These are phyloP conservation scores for Globisporangium yorkense DNA, from an alignment of 352 stramenopile species.

Conservation along the genomic window DNA sequence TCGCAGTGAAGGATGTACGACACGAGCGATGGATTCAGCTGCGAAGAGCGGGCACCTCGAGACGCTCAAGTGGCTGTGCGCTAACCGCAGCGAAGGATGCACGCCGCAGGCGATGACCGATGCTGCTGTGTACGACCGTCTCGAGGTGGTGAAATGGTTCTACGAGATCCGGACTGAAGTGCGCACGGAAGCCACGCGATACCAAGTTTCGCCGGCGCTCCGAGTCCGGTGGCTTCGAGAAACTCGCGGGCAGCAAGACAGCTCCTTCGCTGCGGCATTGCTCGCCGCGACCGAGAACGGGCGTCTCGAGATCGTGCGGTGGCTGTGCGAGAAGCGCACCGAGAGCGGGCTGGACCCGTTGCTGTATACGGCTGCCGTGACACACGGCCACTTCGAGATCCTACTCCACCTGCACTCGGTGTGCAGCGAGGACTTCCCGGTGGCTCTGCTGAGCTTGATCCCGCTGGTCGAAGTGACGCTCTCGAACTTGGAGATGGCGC, in stretches of 20 bases:
- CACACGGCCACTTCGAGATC: constrained; percentile 1
- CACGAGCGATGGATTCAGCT: background rate
- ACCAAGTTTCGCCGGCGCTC: background rate
- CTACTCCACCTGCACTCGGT: background rate
- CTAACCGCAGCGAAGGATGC: background rate
- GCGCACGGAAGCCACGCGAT: background rate
- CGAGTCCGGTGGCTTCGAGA: background rate
- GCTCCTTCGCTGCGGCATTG: background rate
- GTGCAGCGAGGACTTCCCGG: background rate
- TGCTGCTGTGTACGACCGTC: background rate
- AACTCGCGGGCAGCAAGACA: background rate
- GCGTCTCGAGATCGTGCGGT: background rate
- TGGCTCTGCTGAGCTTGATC: background rate
- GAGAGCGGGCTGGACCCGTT: background rate
- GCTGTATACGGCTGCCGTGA: background rate
- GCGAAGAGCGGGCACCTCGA: constrained; percentile 3
- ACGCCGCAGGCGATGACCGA: background rate
- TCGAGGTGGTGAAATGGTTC: constrained; percentile 1
- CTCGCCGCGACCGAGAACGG: background rate
- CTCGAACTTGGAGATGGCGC: background rate
- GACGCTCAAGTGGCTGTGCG: background rate
- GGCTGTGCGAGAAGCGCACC: background rate
- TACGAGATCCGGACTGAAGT: background rate
- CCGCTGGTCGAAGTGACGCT: background rate
- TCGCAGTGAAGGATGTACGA: background rate